Base-by-base conservation (phyloP, 2,329 filamentous ascomycete genomes). In the Didymella sp. region DNA sequence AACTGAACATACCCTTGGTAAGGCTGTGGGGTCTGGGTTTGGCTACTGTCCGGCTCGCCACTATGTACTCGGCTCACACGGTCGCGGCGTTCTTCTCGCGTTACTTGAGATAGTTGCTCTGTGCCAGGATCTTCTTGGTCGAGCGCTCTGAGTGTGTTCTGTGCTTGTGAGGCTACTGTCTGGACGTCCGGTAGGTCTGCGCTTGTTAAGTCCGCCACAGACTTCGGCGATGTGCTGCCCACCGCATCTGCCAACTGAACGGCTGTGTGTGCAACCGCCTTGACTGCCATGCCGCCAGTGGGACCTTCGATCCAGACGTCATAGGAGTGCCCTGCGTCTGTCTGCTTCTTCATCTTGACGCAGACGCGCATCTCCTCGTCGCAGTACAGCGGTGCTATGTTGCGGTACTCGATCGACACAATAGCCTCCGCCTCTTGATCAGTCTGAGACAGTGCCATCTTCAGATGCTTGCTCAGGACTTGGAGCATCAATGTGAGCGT, bases 361-460 rank as follows among this genome's bases (percentile, higher is more conserved):
- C 91, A 94, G 4, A 97, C 81, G 27, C 76, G 85, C 76, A 96
- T 80, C 47, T 83, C 75, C 74, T 95, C 89, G 40, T 84, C 81
- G 27, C 87, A 90, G 73, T 92, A 96, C 19, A 98, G 78, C 13
- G 94, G 93, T 9, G 89, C 86, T 24, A 96, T 75, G 73, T 97
- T 96, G 46, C 87, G 85, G 75, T 98, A 98, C 50, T 89, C 82
- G 48, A 97, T 84, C 11, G 74, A 80, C 43, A 77, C 72, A 21
- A 94, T 77, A 44, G 77, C 73, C n/a, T 42, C 28, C 9, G 30
- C 37, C 8, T 53, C 24, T 2, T 38, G 47, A n/a, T 35, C 41
- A 4, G n/a, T 38, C 2, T 49, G 12, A 9, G 40, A 5, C 12
- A 11, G 2, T 6, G 5, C 11, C n/a, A 15, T n/a, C 7, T 5